A percentile compares a stretch with the other conserved stretches of the same genome.
Evolutionary conservation across 1,284 basidiomycete species (phyloP).

Genomic region (Leccinum colubrinum): DNA sequence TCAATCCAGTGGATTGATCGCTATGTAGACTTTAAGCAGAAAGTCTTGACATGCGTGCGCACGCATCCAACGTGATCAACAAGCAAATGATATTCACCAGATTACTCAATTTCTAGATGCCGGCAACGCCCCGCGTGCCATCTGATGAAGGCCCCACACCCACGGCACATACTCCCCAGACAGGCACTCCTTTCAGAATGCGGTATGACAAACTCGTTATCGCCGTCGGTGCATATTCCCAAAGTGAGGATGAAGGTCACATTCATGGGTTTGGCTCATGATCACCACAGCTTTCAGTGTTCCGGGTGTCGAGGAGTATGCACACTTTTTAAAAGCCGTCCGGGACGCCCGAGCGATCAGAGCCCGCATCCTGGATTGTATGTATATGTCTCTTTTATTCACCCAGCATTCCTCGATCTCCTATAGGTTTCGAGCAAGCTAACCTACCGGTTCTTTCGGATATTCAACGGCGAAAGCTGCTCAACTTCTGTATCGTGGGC

Average conservation of each 20-base stretch:
- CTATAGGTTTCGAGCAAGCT: constrained; percentile 74
- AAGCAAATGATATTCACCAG: neutral
- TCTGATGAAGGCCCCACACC: constrained; percentile 26
- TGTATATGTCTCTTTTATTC: constrained; percentile 18
- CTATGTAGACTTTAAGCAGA: constrained; percentile 57
- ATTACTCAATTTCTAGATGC: constrained; percentile 41
- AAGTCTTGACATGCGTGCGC: constrained; percentile 58
- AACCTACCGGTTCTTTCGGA: constrained; percentile 70
- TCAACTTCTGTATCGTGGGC: constrained; percentile 83
- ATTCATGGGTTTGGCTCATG: constrained; percentile 1
- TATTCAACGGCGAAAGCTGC: constrained; percentile 60
- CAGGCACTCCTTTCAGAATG: constrained; percentile 43
- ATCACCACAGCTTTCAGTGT: constrained; percentile 53
- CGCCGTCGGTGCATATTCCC: constrained; percentile 81
- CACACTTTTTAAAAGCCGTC: constrained; percentile 82
- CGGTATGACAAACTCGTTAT: constrained; percentile 83
- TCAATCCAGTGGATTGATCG: constrained; percentile 9
- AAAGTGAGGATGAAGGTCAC: constrained; percentile 49
- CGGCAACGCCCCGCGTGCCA: constrained; percentile 47
- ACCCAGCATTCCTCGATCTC: constrained; percentile 1
- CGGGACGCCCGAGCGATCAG: constrained; percentile 81
- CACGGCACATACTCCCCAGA: constrained; percentile 9
- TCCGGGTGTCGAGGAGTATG: constrained; percentile 73
- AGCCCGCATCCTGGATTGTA: constrained; percentile 71
- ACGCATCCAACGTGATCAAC: neutral